These are phyloP conservation scores for Lecanicillium sp. DNA, from an alignment of 2,329 filamentous ascomycete genomes.

Conservation along the genomic window DNA sequence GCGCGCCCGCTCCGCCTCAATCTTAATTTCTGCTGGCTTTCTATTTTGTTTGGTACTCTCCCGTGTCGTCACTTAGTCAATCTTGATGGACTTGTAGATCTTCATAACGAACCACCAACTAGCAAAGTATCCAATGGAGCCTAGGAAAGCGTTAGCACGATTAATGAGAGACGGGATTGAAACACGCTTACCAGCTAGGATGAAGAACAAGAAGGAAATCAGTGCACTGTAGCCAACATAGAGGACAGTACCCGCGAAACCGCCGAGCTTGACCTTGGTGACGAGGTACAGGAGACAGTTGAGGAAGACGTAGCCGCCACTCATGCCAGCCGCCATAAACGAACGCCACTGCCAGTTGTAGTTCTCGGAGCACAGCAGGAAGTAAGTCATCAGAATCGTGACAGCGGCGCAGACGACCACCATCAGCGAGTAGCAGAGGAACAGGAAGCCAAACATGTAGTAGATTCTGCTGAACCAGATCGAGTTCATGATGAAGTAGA, in stretches of 20 bases:
- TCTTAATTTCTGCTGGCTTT: background rate
- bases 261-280: slow-evolving; percentile 78
- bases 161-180: slow-evolving; percentile 3
- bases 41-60: background rate
- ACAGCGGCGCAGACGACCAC: slow-evolving; percentile 90
- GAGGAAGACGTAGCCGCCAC: slow-evolving; percentile 83
- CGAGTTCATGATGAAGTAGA: slow-evolving; percentile 99
- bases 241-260: slow-evolving; percentile 78
- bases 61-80: slow-evolving; percentile 56
- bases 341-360: slow-evolving; percentile 99
- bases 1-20: background rate
- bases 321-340: slow-evolving; percentile 87
- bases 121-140: slow-evolving; percentile 90
- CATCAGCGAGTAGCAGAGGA: slow-evolving; percentile 96
- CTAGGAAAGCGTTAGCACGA: slow-evolving; percentile 39
- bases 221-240: slow-evolving; percentile 91
- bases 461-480: slow-evolving; percentile 99
- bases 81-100: slow-evolving; percentile 97
- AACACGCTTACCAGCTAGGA: slow-evolving; percentile 73
- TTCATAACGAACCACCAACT: slow-evolving; percentile 91
- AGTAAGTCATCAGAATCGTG: slow-evolving; percentile 92
- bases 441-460: slow-evolving; percentile 99
- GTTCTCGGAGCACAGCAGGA: slow-evolving; percentile 90
- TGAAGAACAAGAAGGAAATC: slow-evolving; percentile 85
- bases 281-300: slow-evolving; percentile 90